Conservation (phyloP, 495 filamentous ascomycete species). For the Xylaria sp. region DNA sequence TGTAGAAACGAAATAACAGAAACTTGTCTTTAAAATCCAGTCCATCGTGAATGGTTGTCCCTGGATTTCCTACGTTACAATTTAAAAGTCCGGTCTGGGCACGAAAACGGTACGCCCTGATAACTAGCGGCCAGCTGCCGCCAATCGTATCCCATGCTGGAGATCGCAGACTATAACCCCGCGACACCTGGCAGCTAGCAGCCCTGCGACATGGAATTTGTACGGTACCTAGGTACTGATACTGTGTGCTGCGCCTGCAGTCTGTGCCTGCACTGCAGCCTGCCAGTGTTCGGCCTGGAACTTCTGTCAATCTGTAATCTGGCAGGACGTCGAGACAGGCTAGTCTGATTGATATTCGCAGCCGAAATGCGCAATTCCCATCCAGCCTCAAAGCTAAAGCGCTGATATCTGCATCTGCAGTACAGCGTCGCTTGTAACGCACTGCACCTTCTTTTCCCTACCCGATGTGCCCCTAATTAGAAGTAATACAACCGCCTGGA, state of each 20-base stretch:
- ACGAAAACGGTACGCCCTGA: neutral
- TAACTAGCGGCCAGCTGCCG: conserved; percentile 13
- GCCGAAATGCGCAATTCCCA: conserved; percentile 28
- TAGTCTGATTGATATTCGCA: conserved; percentile 22
- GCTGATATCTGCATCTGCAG: conserved; percentile 14
- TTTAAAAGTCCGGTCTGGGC: neutral
- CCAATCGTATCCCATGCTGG: neutral
- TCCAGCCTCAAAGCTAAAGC: conserved; percentile 17
- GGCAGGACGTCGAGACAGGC: conserved; percentile 20
- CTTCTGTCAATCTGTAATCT: conserved; percentile 25
- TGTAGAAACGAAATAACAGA: neutral
- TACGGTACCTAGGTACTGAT: neutral
- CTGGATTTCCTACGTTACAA: neutral
- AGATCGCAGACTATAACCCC: neutral
- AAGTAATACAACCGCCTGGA: neutral
- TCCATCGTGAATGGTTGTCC: neutral
- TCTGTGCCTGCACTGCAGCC: no score
- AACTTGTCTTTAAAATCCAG: neutral
- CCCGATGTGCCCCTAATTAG: conserved; percentile 19
- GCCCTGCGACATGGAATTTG: neutral
- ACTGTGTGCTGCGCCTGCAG: conserved; percentile 16
- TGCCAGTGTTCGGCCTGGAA: neutral
- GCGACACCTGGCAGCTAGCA: conserved; percentile 23
- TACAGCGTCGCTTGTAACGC: conserved; percentile 8
- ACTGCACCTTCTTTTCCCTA: neutral